Evolutionary conservation across 805 yeast species (phyloP).

Genomic region (Wickerhamomyces subpelliculosus): DNA sequence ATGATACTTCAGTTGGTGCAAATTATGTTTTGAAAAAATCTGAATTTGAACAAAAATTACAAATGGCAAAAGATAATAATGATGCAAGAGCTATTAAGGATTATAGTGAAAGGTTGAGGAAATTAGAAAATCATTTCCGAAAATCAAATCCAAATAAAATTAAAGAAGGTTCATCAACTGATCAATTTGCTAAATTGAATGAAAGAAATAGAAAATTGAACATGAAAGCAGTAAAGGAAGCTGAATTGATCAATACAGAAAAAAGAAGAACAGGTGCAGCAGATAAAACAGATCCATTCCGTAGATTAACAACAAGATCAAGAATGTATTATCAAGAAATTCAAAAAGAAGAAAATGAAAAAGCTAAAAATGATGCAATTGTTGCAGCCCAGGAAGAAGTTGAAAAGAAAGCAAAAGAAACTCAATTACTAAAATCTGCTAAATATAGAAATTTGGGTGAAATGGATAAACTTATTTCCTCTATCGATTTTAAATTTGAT

Average conservation of each 20-base stretch:
- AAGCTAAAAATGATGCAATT: slow-evolving; percentile 48
- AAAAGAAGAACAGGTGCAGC: slow-evolving; percentile 38
- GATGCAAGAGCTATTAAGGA: slow-evolving; percentile 37
- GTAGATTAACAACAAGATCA: slow-evolving; percentile 82
- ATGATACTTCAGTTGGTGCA: slow-evolving; percentile 51
- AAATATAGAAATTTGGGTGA: slow-evolving; percentile 54
- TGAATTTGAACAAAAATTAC: slow-evolving; percentile 63
- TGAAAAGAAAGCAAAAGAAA: slow-evolving; percentile 38
- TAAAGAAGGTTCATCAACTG: slow-evolving; percentile 25
- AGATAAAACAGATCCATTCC: slow-evolving; percentile 71
- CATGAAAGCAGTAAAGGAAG: slow-evolving; percentile 67
- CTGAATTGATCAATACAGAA: slow-evolving; percentile 62
- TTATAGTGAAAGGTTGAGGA: slow-evolving; percentile 13
- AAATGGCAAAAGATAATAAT: slow-evolving; percentile 54
- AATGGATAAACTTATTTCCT: slow-evolving; percentile 42
- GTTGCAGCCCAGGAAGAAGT: slow-evolving; percentile 34
- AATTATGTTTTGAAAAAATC: slow-evolving; percentile 75
- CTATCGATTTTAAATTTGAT: slow-evolving; percentile 34
- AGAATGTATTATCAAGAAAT: slow-evolving; percentile 63
- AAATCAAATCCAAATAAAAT: slow-evolving; percentile 26
- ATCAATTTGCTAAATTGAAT: slow-evolving; percentile 16
- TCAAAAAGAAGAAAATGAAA: slow-evolving; percentile 50
- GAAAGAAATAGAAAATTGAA: slow-evolving; percentile 76
- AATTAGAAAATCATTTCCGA: slow-evolving; percentile 35
- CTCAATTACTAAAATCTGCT: slow-evolving; percentile 38